phyloP scores from a whole-genome alignment of 2,329 filamentous ascomycete species.

The Colletotrichum endophyticum region DNA sequence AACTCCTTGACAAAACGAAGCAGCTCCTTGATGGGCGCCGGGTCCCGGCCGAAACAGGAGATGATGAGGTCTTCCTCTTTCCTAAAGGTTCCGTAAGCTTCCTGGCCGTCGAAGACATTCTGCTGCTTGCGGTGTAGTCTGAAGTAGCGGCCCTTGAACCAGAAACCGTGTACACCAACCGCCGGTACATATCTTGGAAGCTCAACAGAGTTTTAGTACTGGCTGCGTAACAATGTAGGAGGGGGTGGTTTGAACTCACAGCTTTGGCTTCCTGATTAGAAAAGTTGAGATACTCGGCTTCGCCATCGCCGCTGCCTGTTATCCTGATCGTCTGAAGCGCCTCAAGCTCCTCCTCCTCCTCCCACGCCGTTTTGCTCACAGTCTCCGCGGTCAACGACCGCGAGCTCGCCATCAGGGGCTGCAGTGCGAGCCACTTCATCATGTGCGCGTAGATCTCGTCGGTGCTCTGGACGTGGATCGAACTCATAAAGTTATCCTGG shows the following conservation, averaged over 20 bases:
- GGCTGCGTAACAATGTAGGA: background rate
- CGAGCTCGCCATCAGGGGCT: constrained; percentile 56
- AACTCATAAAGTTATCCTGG: constrained; percentile 52
- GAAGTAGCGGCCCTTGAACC: constrained; percentile 58
- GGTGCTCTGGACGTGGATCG: constrained; percentile 56
- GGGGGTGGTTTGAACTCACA: constrained; percentile 32
- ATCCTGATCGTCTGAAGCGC: constrained; percentile 38
- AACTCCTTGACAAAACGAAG: constrained; percentile 57
- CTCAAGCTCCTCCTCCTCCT: constrained; percentile 53
- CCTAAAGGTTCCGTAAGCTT: constrained; percentile 44
- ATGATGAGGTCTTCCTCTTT: constrained; percentile 59
- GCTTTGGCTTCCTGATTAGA: constrained; percentile 60
- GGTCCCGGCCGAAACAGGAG: constrained; percentile 58
- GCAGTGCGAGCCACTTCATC: constrained; percentile 62
- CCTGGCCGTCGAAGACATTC: constrained; percentile 40
- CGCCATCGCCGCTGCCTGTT: constrained; percentile 37
- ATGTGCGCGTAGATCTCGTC: constrained; percentile 65
- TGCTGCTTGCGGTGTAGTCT: constrained; percentile 51
- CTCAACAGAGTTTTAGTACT: constrained; percentile 25
- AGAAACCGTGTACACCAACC: constrained; percentile 57
- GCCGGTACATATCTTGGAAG: constrained; percentile 60
- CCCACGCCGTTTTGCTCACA: constrained; percentile 59
- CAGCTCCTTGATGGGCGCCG: constrained; percentile 60
- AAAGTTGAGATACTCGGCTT: constrained; percentile 58
- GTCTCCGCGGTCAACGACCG: constrained; percentile 62